Evolutionary conservation across 2,329 filamentous ascomycete genomes (phyloP), one percentile per base, ranked within the genome.

Genomic region (Colletotrichum euphorbiae): DNA sequence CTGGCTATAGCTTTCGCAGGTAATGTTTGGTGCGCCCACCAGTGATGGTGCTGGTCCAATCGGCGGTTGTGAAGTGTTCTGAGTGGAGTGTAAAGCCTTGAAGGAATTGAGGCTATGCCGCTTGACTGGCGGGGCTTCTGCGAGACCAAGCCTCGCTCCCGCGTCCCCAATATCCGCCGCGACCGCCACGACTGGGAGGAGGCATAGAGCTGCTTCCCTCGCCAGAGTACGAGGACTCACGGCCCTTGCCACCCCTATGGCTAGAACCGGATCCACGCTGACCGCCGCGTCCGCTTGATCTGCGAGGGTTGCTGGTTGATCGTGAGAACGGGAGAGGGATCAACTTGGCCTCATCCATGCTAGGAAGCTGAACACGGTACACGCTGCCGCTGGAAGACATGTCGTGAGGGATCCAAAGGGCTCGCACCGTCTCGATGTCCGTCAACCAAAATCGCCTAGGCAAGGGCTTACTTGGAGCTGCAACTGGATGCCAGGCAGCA

Each of bases 401-500:
- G 17, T 75, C 73, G 40, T 67, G 59, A 7, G 72, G 71, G 55
- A 77, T 73, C 58, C 57, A 69, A 33, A 76, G 66, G 2, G 71
- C n/a, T 2, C 75, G 73, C 40, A 69, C 72, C 24, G 70, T 77
- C 17, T 77, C 81, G 61, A 77, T 79, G 74, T 87, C 74, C 8
- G 75, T 67, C 7, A 88, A 77, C 33, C 81, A 74, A 45, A 89
- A 83, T 71, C 81, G 84, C 69, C 81, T 82, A 0, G 84, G 86
- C 12, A 89, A 79, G 1, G 85, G 81, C 74, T 88, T 90, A 40
- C 81, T 80, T 56, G 85, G 84, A 45, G 84, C 80, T 12, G 82
- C 76, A 6, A 86, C 87, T 13, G 89, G 85, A 63, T 85, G 82
- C 89, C 90, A 93, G 15, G 89, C 86, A 40, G 85, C 84, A 40